Evolutionary conservation across 148 eudicot genomes (phyloP), one percentile per base, ranked within the genome.

Genomic region (Pouteria glomerata): DNA sequence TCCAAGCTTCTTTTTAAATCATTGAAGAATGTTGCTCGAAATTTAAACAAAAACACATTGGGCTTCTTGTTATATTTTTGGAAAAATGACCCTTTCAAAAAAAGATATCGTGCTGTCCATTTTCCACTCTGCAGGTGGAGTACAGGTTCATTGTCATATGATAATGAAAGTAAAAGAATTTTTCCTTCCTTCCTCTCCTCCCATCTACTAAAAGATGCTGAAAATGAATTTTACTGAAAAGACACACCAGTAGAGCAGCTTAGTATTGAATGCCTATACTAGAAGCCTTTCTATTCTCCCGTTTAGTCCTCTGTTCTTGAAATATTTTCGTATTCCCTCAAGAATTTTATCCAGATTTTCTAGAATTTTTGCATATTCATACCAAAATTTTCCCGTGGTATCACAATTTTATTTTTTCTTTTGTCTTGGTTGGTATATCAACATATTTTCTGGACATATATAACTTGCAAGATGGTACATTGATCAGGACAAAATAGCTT

Each of bases 51-150:
- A 19, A 29, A 39, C 10, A 4, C 10, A 39, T 39, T 0, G 35
- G 63, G 51, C 57, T 68, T 68, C 51, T 35, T 45, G 48, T 45
- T 73, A 63, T 31, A 42, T n/a, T n/a, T n/a, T n/a, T n/a, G n/a
- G 56, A 39, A 42, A 47, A 65, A 30, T 13, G 33, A 59, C 69
- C 73, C 41, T 66, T 63, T 67, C n/a, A n/a, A 67, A 60, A 80
- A 60, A 42, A 73, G 72, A 53, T 84, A 84, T 79, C 88, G 86
- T 81, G 87, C 92, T 76, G 79, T 80, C 87, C 85, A 80, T 85
- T 89, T 91, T 80, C 92, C 94, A 82, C 94, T 90, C 88, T 88
- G 98, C 98, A 90, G 96, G 96, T 85, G n/a, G n/a, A n/a, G 92
- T 85, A 88, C 93, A 89, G 97, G 94, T 91, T 87, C 89, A 67